A percentile compares a stretch with the other conserved stretches of the same genome.
phyloP scores from a whole-genome alignment of 106 monocot genomes.

The Apostasia shenzhenica region DNA sequence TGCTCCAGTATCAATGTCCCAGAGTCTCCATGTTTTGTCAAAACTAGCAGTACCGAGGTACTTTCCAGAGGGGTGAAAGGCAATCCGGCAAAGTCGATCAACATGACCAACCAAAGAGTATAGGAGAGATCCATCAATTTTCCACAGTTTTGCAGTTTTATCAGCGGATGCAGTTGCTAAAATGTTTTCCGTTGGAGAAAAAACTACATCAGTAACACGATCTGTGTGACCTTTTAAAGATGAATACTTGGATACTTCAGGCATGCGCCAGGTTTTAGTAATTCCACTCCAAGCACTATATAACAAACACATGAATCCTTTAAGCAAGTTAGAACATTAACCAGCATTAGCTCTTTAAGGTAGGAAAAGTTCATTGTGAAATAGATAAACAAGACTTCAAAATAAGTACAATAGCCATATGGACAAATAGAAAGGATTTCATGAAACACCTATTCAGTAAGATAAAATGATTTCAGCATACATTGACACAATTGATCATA shows the following conservation, averaged over 20 bases:
- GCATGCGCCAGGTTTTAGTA: constrained; percentile 91
- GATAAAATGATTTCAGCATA: background rate
- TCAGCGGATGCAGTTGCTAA: constrained; percentile 91
- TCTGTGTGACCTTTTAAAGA: constrained; percentile 82
- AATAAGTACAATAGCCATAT: too few species aligned
- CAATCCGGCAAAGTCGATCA: constrained; percentile 79
- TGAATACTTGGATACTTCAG: constrained; percentile 48
- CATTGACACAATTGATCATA: background rate
- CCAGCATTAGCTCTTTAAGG: too few species aligned
- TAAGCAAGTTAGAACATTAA: too few species aligned
- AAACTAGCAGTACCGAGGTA: constrained; percentile 93
- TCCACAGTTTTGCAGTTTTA: constrained; percentile 88
- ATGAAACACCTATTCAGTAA: too few species aligned
- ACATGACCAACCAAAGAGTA: constrained; percentile 73
- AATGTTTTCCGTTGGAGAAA: constrained; percentile 64
- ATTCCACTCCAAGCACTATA: constrained; percentile 81
- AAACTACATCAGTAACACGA: constrained; percentile 82
- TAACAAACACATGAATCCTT: background rate
- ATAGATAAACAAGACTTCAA: too few species aligned
- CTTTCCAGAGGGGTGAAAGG: constrained; percentile 91
- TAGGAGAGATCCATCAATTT: constrained; percentile 48
- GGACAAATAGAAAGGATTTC: too few species aligned
- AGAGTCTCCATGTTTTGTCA: constrained; percentile 96
- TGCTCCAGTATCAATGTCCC: constrained; percentile 74
- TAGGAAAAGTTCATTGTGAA: too few species aligned